These are phyloP conservation scores for Wickerhamomyces sp. DNA, from an alignment of 1,139 yeast genomes.

Conservation along the genomic window DNA sequence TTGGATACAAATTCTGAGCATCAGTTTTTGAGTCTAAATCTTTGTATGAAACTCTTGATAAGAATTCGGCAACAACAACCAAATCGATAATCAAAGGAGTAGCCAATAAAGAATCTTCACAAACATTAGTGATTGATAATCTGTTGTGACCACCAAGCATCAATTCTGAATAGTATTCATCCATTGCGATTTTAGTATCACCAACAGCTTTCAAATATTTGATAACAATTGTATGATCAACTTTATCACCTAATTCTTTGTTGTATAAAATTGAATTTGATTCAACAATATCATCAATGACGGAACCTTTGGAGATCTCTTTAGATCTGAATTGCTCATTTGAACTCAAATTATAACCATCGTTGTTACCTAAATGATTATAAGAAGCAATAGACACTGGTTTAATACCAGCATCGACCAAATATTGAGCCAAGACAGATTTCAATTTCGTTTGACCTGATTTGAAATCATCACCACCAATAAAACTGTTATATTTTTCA, in stretches of 20 bases:
- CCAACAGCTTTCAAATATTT: conserved; percentile 93
- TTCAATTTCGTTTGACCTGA: conserved; percentile 95
- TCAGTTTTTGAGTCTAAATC: conserved; percentile 39
- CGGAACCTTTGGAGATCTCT: conserved; percentile 91
- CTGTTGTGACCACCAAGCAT: conserved; percentile 98
- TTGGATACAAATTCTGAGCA: conserved; percentile 74
- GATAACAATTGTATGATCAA: conserved; percentile 94
- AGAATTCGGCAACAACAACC: conserved; percentile 85
- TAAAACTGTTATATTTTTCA: conserved; percentile 67
- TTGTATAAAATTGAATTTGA: conserved; percentile 85
- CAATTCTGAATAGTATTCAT: conserved; percentile 92
- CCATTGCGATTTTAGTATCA: conserved; percentile 97
- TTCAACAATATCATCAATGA: conserved; percentile 91
- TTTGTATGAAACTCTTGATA: conserved; percentile 79
- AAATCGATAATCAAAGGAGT: conserved; percentile 92
- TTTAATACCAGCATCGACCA: conserved; percentile 96
- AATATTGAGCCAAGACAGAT: conserved; percentile 91
- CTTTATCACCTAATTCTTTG: conserved; percentile 69
- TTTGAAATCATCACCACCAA: conserved; percentile 97
- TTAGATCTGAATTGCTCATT: conserved; percentile 93
- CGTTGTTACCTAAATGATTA: conserved; percentile 95
- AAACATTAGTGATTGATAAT: conserved; percentile 88
- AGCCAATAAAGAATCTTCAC: conserved; percentile 94
- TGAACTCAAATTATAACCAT: conserved; percentile 87
- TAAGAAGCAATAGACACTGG: conserved; percentile 93